A percentile compares a stretch with the other conserved stretches of the same genome.
Conservation (phyloP, 2,329 filamentous ascomycete genomes). For the Leptodontidium sp. region DNA sequence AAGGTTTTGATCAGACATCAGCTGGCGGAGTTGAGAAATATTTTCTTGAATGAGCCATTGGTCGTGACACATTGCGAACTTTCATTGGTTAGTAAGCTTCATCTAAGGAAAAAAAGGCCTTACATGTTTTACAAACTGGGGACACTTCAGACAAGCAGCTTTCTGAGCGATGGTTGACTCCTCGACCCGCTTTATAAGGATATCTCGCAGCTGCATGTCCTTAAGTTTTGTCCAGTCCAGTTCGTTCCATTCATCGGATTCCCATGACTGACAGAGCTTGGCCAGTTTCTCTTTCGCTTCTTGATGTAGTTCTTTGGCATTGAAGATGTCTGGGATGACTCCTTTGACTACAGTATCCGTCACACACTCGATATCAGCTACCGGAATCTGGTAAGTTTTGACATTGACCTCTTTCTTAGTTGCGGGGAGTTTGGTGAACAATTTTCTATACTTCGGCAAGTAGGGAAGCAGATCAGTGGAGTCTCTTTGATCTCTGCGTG, state of each 20-base stretch:
- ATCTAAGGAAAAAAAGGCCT: conserved; percentile 47
- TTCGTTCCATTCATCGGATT: conserved; percentile 80
- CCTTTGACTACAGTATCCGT: conserved; percentile 71
- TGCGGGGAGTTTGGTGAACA: conserved; percentile 73
- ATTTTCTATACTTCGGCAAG: conserved; percentile 71
- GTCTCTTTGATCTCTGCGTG: conserved; percentile 72
- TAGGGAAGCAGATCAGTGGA: conserved; percentile 90
- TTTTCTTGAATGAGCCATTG: conserved; percentile 97
- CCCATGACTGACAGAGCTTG: conserved; percentile 77
- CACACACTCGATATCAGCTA: conserved; percentile 85
- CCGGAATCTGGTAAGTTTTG: conserved; percentile 72
- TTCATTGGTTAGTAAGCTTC: neutral
- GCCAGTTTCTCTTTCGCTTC: conserved; percentile 73
- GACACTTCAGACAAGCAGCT: conserved; percentile 73
- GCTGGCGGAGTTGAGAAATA: conserved; percentile 83
- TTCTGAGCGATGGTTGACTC: conserved; percentile 69
- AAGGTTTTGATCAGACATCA: conserved; percentile 95
- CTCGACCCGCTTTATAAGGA: conserved; percentile 74
- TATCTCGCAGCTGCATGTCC: conserved; percentile 81
- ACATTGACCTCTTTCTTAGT: conserved; percentile 71
- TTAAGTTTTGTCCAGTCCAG: conserved; percentile 83
- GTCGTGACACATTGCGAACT: conserved; percentile 96
- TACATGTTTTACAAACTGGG: conserved; percentile 86
- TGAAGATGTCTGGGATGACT: conserved; percentile 67
- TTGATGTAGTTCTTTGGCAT: conserved; percentile 57